Conservation (phyloP, 441 rosid species). For the Erysimum cheiri region DNA sequence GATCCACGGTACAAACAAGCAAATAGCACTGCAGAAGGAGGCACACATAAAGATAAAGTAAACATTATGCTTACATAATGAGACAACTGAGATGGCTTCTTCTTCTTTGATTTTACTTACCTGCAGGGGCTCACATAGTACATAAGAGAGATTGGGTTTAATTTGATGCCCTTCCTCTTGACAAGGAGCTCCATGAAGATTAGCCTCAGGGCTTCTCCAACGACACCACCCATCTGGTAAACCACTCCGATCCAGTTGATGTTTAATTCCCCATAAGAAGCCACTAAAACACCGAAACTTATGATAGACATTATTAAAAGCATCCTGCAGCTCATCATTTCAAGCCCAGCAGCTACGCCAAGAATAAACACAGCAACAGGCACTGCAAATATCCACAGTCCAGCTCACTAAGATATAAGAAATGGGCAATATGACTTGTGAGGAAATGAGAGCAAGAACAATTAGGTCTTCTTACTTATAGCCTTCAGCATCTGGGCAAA, state of each 20-base stretch:
- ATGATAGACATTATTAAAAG: constrained; percentile 91
- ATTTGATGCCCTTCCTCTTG: constrained; percentile 89
- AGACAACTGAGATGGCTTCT: not conserved
- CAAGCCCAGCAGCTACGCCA: constrained; percentile 94
- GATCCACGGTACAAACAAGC: constrained; percentile 92
- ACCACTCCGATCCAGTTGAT: constrained; percentile 95
- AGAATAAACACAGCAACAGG: constrained; percentile 96
- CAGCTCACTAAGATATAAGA: constrained; percentile 15
- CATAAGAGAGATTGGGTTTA: constrained; percentile 90
- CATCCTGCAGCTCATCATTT: constrained; percentile 93
- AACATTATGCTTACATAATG: constrained; percentile 1
- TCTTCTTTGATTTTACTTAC: constrained; percentile 36
- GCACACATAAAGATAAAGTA: constrained; percentile 7
- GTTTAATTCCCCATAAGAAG: constrained; percentile 89
- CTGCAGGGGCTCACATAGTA: constrained; percentile 98
- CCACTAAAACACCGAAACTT: constrained; percentile 93
- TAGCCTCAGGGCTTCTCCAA: constrained; percentile 93
- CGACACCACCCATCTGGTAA: constrained; percentile 98
- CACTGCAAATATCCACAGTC: constrained; percentile 62
- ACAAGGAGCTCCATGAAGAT: constrained; percentile 95
- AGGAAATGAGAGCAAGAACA: constrained; percentile 18
- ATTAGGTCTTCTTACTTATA: constrained; percentile 66
- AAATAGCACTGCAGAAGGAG: constrained; percentile 70
- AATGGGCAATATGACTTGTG: not conserved
- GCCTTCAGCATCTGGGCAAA: constrained; percentile 99